Conservation (phyloP, 345 rosid species). For the Clarkia xantiana region DNA sequence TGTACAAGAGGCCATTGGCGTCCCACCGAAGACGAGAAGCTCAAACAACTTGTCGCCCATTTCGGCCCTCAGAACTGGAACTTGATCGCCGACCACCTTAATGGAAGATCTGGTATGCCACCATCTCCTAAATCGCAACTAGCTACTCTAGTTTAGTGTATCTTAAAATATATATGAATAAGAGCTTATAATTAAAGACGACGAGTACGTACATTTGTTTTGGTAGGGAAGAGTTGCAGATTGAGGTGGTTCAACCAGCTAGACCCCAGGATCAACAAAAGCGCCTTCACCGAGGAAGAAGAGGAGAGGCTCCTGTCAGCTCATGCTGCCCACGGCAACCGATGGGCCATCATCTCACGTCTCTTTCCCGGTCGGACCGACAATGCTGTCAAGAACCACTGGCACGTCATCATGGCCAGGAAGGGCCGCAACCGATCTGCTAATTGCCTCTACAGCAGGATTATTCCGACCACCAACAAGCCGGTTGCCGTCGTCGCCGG, state of each 20-base stretch:
- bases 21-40: conserved; percentile 10
- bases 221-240: conserved; percentile 34
- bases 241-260: conserved; percentile 41
- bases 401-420: conserved; percentile 15
- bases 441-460: conserved; percentile 5
- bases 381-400: conserved; percentile 14
- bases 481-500: no score
- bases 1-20: conserved; percentile 14
- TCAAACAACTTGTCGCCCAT: conserved; percentile 9
- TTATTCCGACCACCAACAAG: not conserved
- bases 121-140: not conserved
- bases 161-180: no score
- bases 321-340: conserved; percentile 29
- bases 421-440: conserved; percentile 5
- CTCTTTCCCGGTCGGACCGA: conserved; percentile 13
- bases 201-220: no score
- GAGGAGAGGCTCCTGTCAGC: conserved; percentile 27
- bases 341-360: conserved; percentile 23
- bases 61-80: conserved; percentile 14
- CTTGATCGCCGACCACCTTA: conserved; percentile 10
- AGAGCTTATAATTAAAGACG: no score
- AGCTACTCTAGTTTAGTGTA: not conserved
- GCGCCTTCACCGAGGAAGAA: conserved; percentile 26
- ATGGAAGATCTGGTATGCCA: conserved; percentile 9
- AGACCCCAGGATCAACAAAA: conserved; percentile 29